Conservation (phyloP, 2,329 filamentous ascomycete genomes). For the Trichoderma simmonsii region DNA sequence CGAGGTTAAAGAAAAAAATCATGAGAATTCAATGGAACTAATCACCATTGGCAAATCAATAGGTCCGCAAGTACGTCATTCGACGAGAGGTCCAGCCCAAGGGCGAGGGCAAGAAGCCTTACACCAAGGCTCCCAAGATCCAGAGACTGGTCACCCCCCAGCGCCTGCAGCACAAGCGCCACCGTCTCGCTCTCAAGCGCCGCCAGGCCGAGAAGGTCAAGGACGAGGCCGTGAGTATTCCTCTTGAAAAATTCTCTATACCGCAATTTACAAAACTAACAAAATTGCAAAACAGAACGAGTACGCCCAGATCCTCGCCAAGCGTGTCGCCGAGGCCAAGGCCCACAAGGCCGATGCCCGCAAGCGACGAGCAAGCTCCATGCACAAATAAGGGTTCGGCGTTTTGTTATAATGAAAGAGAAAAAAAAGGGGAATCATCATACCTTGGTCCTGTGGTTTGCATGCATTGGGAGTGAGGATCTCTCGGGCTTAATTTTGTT, state of each 20-base stretch:
- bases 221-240: conserved; percentile 87
- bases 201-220: conserved; percentile 95
- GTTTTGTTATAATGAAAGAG: conserved; percentile 31
- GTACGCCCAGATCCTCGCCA: conserved; percentile 93
- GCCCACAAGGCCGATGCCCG: conserved; percentile 86
- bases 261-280: conserved; percentile 23
- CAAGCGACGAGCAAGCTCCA: conserved; percentile 95
- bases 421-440: conserved; percentile 32
- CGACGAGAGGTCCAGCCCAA: conserved; percentile 96
- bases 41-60: conserved; percentile 40
- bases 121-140: conserved; percentile 99
- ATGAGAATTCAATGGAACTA: conserved; percentile 33
- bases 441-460: conserved; percentile 40
- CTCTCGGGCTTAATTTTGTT: conserved; percentile 31
- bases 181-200: conserved; percentile 96
- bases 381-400: conserved; percentile 69
- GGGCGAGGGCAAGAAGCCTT: conserved; percentile 94
- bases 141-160: conserved; percentile 99
- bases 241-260: conserved; percentile 31
- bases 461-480: conserved; percentile 42
- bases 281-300: conserved; percentile 70
- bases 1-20: conserved; percentile 25
- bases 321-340: conserved; percentile 97
- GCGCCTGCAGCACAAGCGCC: conserved; percentile 99
- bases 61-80: conserved; percentile 99